A percentile compares a stretch with the other conserved stretches of the same genome.
Evolutionary conservation across 345 rosid genomes (phyloP).

Genomic region (Odontarrhena argentea): DNA sequence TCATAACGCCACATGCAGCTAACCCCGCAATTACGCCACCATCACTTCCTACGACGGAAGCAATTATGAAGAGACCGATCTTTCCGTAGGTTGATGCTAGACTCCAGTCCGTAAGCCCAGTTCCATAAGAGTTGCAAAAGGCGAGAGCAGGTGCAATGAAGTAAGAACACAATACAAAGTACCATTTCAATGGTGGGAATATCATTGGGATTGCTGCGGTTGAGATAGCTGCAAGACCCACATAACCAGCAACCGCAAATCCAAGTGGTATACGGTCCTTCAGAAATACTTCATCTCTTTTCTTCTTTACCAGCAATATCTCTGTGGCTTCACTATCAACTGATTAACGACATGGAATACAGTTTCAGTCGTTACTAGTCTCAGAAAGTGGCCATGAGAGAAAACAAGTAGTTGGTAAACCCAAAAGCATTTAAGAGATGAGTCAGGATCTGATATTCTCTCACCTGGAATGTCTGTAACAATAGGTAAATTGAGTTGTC

Average conservation of each 20-base stretch:
- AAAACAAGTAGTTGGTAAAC: not conserved
- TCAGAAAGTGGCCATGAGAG: conserved; percentile 18
- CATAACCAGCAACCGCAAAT: conserved; percentile 82
- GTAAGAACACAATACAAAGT: conserved; percentile 76
- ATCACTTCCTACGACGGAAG: conserved; percentile 70
- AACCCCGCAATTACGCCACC: conserved; percentile 93
- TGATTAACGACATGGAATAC: conserved; percentile 5
- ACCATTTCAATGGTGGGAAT: conserved; percentile 88
- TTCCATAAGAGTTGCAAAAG: conserved; percentile 89
- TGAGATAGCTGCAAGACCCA: conserved; percentile 87
- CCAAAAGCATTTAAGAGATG: not conserved
- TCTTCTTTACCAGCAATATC: conserved; percentile 55
- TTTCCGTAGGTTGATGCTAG: conserved; percentile 86
- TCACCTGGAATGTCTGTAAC: conserved; percentile 60
- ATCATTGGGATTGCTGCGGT: conserved; percentile 69
- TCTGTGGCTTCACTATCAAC: conserved; percentile 59
- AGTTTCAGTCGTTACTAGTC: conserved; percentile 10
- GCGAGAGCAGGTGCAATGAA: conserved; percentile 89
- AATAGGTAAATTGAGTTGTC: conserved; percentile 52
- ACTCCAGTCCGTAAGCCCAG: conserved; percentile 87
- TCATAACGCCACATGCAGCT: conserved; percentile 89
- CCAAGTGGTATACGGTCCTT: conserved; percentile 80
- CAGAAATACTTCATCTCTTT: conserved; percentile 66
- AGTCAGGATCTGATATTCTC: conserved; percentile 23
- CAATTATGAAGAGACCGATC: conserved; percentile 86